Conservation (phyloP, 1,284 basidiomycete genomes). For the Irpex sp. region DNA sequence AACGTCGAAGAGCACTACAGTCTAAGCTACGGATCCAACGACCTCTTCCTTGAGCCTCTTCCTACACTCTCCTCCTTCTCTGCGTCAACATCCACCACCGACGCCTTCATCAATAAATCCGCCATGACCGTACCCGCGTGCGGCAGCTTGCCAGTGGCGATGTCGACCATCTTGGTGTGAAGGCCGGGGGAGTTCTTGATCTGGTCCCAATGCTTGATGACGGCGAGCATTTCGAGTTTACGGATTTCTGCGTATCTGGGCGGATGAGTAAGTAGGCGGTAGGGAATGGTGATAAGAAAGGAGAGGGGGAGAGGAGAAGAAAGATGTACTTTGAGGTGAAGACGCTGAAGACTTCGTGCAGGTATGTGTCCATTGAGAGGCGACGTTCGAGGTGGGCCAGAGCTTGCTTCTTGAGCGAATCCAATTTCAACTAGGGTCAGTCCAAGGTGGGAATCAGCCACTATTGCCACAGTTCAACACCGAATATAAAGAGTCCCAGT, state of each 20-base stretch:
- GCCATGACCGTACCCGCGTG: conserved; percentile 10
- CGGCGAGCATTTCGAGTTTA: conserved; percentile 7
- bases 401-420: conserved; percentile 13
- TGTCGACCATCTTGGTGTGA: conserved; percentile 6
- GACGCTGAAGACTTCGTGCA: conserved; percentile 17
- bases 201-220: conserved; percentile 12
- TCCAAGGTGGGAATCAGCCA: too few species aligned
- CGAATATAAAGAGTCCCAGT: too few species aligned
- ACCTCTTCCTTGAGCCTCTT: background rate
- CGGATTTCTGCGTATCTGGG: conserved; percentile 11
- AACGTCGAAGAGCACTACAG: background rate
- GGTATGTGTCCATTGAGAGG: conserved; percentile 12
- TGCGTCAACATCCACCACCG: background rate
- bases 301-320: background rate
- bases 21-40: background rate
- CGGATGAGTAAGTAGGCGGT: background rate
- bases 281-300: background rate
- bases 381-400: conserved; percentile 14
- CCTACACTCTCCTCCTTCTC: background rate
- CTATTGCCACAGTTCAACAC: too few species aligned
- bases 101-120: conserved; percentile 9
- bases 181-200: conserved; percentile 6
- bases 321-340: conserved; percentile 16
- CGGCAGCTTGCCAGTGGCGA: conserved; percentile 10
- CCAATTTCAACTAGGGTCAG: conserved; percentile 12